These are phyloP conservation scores for Globisporangium canariense DNA, from an alignment of 352 stramenopile species.

Conservation along the genomic window DNA sequence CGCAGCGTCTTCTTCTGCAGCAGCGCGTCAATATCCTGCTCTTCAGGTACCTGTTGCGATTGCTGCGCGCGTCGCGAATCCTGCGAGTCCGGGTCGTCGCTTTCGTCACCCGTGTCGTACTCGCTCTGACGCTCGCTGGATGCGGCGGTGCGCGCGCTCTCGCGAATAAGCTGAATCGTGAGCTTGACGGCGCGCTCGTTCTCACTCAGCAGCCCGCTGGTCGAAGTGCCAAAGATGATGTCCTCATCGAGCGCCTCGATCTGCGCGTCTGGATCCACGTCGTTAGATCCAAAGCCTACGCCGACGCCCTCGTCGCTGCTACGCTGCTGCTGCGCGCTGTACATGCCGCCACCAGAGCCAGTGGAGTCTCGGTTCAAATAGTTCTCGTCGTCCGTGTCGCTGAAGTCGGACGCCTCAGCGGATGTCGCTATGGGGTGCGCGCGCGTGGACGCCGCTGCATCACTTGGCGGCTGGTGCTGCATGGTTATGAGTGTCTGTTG, in stretches of 20 bases:
- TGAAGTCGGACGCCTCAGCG: slow-evolving; percentile 10
- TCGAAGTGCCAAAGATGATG: slow-evolving; percentile 34
- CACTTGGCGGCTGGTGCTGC: neutral
- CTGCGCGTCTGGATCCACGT: slow-evolving; percentile 39
- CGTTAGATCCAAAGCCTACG: neutral
- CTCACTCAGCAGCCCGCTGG: slow-evolving; percentile 21
- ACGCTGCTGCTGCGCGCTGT: neutral
- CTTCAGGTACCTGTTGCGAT: slow-evolving; percentile 1
- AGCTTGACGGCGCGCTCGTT: slow-evolving; percentile 38
- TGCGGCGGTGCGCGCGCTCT: slow-evolving; percentile 25
- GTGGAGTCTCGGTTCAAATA: neutral
- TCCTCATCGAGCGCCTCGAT: slow-evolving; percentile 62
- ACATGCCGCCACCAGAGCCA: neutral
- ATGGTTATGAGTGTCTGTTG: neutral
- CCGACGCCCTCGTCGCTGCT: neutral
- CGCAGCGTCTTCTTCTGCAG: slow-evolving; percentile 56
- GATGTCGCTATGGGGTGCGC: neutral
- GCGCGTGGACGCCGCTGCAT: neutral
- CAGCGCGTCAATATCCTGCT: slow-evolving; percentile 39
- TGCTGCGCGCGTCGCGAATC: neutral
- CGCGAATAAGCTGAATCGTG: slow-evolving; percentile 71
- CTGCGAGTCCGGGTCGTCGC: neutral
- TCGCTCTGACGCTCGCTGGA: slow-evolving; percentile 10
- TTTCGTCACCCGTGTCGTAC: slow-evolving; percentile 16
- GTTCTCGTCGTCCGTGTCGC: slow-evolving; percentile 16